Evolutionary conservation across 2,329 filamentous ascomycete species (phyloP).

Genomic region (Corinectria fuckeliana): DNA sequence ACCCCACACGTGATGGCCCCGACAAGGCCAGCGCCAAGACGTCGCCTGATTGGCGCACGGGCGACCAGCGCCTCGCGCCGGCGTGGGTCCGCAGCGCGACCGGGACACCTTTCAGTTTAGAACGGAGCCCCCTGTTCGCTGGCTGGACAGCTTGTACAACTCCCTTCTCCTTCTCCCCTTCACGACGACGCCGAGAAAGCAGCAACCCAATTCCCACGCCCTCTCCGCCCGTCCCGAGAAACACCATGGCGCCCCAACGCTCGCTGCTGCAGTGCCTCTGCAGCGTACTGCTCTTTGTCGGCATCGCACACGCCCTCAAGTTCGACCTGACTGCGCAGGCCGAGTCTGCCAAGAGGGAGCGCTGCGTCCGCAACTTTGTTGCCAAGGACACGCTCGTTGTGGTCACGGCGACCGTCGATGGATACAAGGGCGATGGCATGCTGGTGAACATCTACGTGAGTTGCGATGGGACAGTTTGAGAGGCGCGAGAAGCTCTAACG

Average conservation of each 20-base stretch:
- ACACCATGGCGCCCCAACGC: conserved; percentile 56
- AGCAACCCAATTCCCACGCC: neutral
- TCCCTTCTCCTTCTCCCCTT: conserved; percentile 25
- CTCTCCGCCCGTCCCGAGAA: conserved; percentile 5
- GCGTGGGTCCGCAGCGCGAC: conserved; percentile 35
- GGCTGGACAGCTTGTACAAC: conserved; percentile 21
- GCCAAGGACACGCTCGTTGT: conserved; percentile 91
- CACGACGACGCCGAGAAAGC: conserved; percentile 15
- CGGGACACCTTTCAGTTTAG: conserved; percentile 44
- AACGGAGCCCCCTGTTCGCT: conserved; percentile 30
- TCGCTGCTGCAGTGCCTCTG: conserved; percentile 65
- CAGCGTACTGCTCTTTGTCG: conserved; percentile 62
- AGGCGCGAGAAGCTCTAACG: conserved; percentile 5
- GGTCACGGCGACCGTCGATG: conserved; percentile 87
- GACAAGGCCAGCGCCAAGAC: conserved; percentile 34
- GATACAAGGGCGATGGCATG: conserved; percentile 91
- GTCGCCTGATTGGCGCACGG: conserved; percentile 26
- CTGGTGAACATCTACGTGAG: conserved; percentile 89
- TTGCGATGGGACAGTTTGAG: conserved; percentile 30
- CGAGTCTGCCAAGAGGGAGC: conserved; percentile 68
- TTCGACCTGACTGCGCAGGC: conserved; percentile 84
- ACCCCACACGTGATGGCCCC: conserved; percentile 39
- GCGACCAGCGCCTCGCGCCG: conserved; percentile 4
- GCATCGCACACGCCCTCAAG: conserved; percentile 75
- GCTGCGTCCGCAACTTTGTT: conserved; percentile 97